Base-by-base conservation (phyloP, 306 rosid genomes). In the Cercis canadensis region DNA sequence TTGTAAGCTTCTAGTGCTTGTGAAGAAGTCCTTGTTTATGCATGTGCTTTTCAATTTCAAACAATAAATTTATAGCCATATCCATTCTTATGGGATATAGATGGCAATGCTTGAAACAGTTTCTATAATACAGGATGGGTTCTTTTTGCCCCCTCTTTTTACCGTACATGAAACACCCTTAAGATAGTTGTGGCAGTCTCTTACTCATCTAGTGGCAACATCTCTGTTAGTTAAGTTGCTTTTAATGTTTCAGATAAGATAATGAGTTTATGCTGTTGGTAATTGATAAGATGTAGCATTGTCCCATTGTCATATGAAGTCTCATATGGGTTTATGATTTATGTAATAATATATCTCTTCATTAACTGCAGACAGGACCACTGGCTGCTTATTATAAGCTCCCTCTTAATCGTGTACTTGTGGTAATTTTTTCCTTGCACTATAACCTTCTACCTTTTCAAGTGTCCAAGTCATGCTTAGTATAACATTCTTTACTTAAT, bases 351-450 rank as follows among this genome's bases (percentile, higher is more conserved):
- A 40, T 18, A 14, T 56, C 39, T 73, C 62, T 45, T 70, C 41
- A n/a, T 76, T 41, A 70, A 82, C 69, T 75, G 60, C 81, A 93
- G 96, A 57, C 84, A 5, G 97, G 96, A 73, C 97, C 99, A 4
- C 85, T 94, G 66, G 99, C 95, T 54, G 97, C 97, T 70, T 91
- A 94, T 79, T 94, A 87, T 75, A 94, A 94, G 83, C 89, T 94
- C n/a, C 92, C 99, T 53, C 95, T 91, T n/a, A 82, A 80, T 81
- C 96, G 88, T 11, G 99, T 91, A 63, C 84, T 91, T 57, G 92
- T 94, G 89, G 97, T 94, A 80, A 70, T 77, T 82, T 36, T 33
- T 36, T 69, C 17, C 47, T 57, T 29, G 46, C 67, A 40, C 47
- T 13, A 7, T 31, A 29, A 24, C 18, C 2, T 11, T 44, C 66